These are phyloP conservation scores for Tricharina praecox DNA, from an alignment of 495 filamentous ascomycete genomes.

Conservation along the genomic window DNA sequence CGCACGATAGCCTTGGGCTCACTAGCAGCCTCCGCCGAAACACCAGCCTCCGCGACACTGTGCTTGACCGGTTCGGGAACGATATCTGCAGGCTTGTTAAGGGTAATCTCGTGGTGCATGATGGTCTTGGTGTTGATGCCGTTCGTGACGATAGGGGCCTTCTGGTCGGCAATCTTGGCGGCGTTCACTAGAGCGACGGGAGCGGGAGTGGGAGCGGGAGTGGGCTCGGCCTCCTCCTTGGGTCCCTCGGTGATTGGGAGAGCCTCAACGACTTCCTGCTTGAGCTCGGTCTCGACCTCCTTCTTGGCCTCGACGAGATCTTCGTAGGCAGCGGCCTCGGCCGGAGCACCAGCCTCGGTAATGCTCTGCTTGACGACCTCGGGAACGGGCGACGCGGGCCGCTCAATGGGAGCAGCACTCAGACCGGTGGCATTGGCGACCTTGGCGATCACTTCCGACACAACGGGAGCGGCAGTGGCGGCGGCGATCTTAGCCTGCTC, in stretches of 20 bases:
- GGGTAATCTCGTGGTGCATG: background rate
- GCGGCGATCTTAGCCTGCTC: constrained; percentile 28
- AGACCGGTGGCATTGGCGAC: constrained; percentile 5
- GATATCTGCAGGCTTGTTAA: constrained; percentile 12
- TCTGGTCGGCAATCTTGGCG: background rate
- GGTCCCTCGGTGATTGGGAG: constrained; percentile 33
- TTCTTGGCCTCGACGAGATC: constrained; percentile 62
- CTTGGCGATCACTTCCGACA: constrained; percentile 10
- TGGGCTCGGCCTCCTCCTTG: constrained; percentile 36
- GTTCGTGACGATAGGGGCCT: constrained; percentile 3
- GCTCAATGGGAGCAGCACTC: background rate
- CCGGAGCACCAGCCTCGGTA: constrained; percentile 40
- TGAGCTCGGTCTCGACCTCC: constrained; percentile 35
- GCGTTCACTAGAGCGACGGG: constrained; percentile 21
- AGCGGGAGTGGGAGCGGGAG: constrained; percentile 37
- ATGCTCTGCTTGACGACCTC: constrained; percentile 58
- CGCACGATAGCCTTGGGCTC: constrained; percentile 57
- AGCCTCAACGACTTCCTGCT: constrained; percentile 15
- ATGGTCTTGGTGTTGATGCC: constrained; percentile 7
- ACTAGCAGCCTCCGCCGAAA: constrained; percentile 52
- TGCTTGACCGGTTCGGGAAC: constrained; percentile 59
- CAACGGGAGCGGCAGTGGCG: constrained; percentile 25
- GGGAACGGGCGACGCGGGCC: constrained; percentile 43
- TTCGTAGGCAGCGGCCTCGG: constrained; percentile 54
- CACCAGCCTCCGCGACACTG: constrained; percentile 45